phyloP scores from a whole-genome alignment of 495 filamentous ascomycete species.

The Penicillium diatomitis region DNA sequence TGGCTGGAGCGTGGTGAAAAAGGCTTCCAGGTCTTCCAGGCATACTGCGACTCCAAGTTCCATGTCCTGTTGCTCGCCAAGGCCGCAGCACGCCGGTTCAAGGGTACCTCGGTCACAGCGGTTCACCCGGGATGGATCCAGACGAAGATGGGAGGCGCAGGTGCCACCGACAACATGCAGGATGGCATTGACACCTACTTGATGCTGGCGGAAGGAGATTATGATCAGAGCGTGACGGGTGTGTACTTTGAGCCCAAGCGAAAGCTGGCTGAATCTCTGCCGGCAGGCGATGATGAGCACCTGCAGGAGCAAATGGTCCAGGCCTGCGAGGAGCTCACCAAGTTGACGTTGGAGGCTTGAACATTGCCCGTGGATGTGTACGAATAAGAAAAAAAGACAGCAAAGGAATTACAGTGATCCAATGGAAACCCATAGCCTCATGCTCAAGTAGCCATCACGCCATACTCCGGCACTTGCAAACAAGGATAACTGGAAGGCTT shows the following conservation, averaged over 20 bases:
- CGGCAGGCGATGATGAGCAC: background rate
- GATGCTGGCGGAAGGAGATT: conserved; percentile 16
- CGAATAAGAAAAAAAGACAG: too few species aligned
- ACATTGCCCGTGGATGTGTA: too few species aligned
- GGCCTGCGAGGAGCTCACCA: background rate
- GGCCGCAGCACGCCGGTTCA: conserved; percentile 8
- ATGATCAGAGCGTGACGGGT: conserved; percentile 10
- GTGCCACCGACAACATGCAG: conserved; percentile 11
- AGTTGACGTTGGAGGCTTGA: background rate
- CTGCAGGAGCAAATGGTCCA: background rate
- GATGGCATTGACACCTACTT: conserved; percentile 18
- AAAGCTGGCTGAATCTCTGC: conserved; percentile 9
- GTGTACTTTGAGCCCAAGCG: conserved; percentile 13
- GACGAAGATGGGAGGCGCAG: conserved; percentile 9
- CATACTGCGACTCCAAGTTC: conserved; percentile 16
- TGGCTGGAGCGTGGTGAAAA: conserved; percentile 11
- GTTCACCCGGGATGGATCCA: background rate
- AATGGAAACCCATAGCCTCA: too few species aligned
- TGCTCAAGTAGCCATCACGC: too few species aligned
- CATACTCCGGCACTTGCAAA: too few species aligned
- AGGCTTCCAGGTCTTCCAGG: conserved; percentile 11
- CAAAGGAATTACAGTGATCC: too few species aligned
- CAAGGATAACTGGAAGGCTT: too few species aligned
- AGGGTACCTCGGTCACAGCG: conserved; percentile 1
- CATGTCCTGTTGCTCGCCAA: conserved; percentile 13